A percentile compares a stretch with the other conserved stretches of the same genome.
Conservation (phyloP, 2,329 filamentous ascomycete species). For the Capronia americana region DNA sequence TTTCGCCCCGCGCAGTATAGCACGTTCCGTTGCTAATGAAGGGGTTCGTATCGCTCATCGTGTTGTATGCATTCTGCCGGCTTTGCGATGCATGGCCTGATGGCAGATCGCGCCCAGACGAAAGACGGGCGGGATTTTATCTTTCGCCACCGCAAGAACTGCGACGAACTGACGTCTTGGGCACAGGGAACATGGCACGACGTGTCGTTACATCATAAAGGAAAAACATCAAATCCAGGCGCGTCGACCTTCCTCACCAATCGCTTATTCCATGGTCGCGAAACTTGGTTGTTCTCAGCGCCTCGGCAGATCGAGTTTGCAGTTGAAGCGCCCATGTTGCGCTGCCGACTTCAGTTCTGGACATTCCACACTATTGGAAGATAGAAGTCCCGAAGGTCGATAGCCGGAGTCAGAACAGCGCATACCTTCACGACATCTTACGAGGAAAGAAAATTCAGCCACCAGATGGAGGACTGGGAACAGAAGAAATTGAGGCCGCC, state of each 20-base stretch:
- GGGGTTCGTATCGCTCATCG: constrained; percentile 34
- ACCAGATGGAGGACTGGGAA: not conserved
- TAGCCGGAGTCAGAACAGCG: not conserved
- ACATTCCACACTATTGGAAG: not conserved
- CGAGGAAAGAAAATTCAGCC: not conserved
- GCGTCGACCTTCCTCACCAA: constrained; percentile 22
- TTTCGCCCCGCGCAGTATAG: constrained; percentile 36
- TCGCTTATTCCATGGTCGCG: constrained; percentile 22
- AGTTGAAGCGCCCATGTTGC: not conserved
- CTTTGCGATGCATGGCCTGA: constrained; percentile 9
- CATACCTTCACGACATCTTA: not conserved
- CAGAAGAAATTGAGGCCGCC: not conserved
- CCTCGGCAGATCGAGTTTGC: constrained; percentile 1
- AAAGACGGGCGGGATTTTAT: not conserved
- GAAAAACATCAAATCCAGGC: constrained; percentile 5
- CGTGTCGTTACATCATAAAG: constrained; percentile 20
- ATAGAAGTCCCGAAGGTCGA: not conserved
- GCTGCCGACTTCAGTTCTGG: not conserved
- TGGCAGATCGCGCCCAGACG: not conserved
- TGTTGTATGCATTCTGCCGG: constrained; percentile 13
- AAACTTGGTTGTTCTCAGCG: constrained; percentile 18
- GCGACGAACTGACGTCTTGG: constrained; percentile 8
- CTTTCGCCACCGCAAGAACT: constrained; percentile 2
- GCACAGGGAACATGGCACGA: not conserved
- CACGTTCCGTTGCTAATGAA: constrained; percentile 48